phyloP scores from a whole-genome alignment of 495 filamentous ascomycete genomes.

The Neurospora sp. region DNA sequence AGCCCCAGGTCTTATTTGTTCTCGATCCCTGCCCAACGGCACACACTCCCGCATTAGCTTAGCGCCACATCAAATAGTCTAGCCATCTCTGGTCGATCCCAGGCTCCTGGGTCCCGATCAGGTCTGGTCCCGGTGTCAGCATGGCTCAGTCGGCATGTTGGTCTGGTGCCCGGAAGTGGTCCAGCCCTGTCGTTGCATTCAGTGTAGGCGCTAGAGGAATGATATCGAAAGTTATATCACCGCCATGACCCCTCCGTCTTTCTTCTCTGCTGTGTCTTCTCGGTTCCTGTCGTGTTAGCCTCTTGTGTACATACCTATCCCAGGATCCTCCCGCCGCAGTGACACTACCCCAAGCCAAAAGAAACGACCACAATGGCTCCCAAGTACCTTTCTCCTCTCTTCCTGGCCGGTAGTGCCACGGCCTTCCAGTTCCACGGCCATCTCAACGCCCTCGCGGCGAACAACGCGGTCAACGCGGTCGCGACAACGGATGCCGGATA shows the following conservation, averaged over 20 bases:
- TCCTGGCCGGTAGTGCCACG: constrained; percentile 4
- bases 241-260: background rate
- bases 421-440: constrained; percentile 5
- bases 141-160: background rate
- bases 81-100: background rate
- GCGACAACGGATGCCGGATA: constrained; percentile 7
- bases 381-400: background rate
- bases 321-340: background rate
- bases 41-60: background rate
- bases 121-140: background rate
- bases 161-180: background rate
- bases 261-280: background rate
- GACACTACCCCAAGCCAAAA: background rate
- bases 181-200: background rate
- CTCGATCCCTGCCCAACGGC: background rate
- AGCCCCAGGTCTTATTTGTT: background rate
- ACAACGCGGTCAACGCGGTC: constrained; percentile 1
- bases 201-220: background rate
- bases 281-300: background rate
- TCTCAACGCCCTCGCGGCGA: constrained; percentile 8
- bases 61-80: background rate
- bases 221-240: background rate
- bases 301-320: background rate
- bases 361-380: background rate
- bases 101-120: background rate